Percentiles rank a stretch among this genome's conserved stretches.
Conservation (phyloP, 2,329 filamentous ascomycete species). For the Pyricularia grisea region DNA sequence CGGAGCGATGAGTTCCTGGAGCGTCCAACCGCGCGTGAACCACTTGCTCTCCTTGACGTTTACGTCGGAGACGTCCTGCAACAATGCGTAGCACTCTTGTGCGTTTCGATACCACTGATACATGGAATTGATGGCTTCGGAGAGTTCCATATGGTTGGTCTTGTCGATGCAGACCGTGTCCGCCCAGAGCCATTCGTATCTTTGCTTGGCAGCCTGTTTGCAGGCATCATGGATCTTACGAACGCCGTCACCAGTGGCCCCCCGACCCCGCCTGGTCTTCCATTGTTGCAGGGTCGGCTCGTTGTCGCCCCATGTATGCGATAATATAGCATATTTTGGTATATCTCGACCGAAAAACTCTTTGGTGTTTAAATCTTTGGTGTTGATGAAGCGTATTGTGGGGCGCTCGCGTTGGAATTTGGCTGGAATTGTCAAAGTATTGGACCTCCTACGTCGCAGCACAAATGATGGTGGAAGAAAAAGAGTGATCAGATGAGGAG, state of each 20-base stretch:
- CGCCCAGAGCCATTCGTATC: slow-evolving; percentile 9
- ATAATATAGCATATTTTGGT: slow-evolving; percentile 9
- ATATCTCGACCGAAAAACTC: neutral
- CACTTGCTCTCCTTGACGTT: slow-evolving; percentile 7
- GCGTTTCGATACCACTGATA: slow-evolving; percentile 14
- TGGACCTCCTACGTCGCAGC: neutral
- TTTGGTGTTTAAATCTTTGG: neutral
- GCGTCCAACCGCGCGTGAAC: slow-evolving; percentile 14
- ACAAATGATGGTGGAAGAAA: neutral
- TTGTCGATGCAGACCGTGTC: slow-evolving; percentile 20
- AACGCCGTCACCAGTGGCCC: neutral
- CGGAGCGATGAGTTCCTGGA: slow-evolving; percentile 14
- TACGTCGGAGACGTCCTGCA: slow-evolving; percentile 9
- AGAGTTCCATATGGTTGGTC: slow-evolving; percentile 14
- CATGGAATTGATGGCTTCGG: slow-evolving; percentile 13
- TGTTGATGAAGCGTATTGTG: slow-evolving; percentile 5
- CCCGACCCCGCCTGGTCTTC: neutral
- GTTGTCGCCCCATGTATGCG: slow-evolving; percentile 10
- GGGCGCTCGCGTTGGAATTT: neutral
- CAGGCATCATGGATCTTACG: neutral
- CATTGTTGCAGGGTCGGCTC: neutral
- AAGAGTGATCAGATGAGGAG: neutral
- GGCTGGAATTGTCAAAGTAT: neutral
- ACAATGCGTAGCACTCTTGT: slow-evolving; percentile 12
- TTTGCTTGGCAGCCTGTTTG: neutral